Base-by-base conservation (phyloP, 805 yeast species). In the Scheffersomyces lignosus region DNA sequence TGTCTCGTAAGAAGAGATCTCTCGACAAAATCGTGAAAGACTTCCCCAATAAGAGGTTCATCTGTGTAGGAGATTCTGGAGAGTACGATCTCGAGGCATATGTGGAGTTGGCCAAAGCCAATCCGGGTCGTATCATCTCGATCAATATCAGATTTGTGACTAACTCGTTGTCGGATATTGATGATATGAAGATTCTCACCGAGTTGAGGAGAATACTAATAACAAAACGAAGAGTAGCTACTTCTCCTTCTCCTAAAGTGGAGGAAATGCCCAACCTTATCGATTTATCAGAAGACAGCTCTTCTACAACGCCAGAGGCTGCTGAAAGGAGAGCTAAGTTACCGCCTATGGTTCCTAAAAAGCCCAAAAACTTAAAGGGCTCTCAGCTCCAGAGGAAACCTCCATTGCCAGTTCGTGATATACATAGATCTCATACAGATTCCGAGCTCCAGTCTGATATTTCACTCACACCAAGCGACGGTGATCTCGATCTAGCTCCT, bases 31-130 rank as follows among this genome's bases (percentile, higher is more conserved):
- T 93, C 5, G 45, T 88, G 16, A 57, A 63, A 2, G 96, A 90
- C 52, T 91, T 87, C 54, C 88, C 95, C 0, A 43, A 76, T 1
- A 80, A 90, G 45, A 81, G 77, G 51, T 91, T 93, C 56, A 73
- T 93, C 16, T 66, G 96, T 34, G 75, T 93, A 12, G 99, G 99
- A 22, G 99, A 93, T 57, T 83, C 96, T 2, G 98, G 98, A 1
- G 99, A 93, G 55, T 83, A 83, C 46, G 99, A 93, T 64, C 66
- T 91, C 29, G 99, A 95, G 53, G 95, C 97, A 0, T 93, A 93
- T 56, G 72, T 79, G 4, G 82, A 82, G 18, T 63, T 89, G 23
- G 86, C 95, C 0, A 62, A 67, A 27, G 46, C 56, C 22, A 78
- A 66, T 49, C 95, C 96, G 0, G 62, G 68, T 3, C 83, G 79